phyloP scores from a whole-genome alignment of 2,329 filamentous ascomycete species.

The Neonectria ditissima region DNA sequence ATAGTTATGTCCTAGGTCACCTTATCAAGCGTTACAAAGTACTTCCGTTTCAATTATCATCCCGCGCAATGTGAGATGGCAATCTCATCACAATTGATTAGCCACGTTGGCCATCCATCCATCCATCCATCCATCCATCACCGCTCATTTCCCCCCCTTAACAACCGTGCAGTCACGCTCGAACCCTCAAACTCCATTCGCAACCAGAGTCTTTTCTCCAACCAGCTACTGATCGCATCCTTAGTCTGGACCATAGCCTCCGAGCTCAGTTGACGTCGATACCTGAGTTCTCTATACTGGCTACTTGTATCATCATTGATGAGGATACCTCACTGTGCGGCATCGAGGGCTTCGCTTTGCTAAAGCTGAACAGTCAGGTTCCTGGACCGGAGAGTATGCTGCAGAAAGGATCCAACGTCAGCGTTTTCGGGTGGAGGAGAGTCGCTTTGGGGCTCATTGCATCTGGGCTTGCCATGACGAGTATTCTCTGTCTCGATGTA shows the following conservation, averaged over 20 bases:
- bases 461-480: neutral
- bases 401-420: neutral
- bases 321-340: too few species aligned
- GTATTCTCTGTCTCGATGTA: neutral
- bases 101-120: too few species aligned
- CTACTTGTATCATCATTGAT: neutral
- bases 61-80: too few species aligned
- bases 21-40: too few species aligned
- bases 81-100: too few species aligned
- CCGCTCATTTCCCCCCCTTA: neutral
- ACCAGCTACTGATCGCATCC: neutral
- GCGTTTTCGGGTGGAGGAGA: neutral
- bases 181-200: neutral
- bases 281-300: neutral
- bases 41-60: too few species aligned
- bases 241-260: neutral
- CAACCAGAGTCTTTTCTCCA: neutral
- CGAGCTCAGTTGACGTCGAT: neutral
- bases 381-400: neutral
- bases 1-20: too few species aligned
- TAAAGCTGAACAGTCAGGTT: neutral
- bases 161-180: neutral
- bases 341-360: neutral
- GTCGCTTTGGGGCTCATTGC: neutral
- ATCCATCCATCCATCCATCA: neutral